phyloP scores from a whole-genome alignment of 768 basidiomycete genomes.

The Amanita pallidorosea region DNA sequence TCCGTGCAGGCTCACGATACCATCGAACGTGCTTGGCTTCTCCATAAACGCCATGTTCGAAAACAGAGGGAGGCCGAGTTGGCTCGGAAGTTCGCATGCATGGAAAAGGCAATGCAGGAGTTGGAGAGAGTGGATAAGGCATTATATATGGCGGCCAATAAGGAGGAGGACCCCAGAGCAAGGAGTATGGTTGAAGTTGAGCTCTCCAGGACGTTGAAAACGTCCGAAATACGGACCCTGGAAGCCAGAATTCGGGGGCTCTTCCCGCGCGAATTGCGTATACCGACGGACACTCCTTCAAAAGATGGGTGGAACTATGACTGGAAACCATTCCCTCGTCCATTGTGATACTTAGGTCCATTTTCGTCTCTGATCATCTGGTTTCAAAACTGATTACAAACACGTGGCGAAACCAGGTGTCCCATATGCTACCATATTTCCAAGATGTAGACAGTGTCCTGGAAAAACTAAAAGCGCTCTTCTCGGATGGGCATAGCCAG shows the following conservation, averaged over 20 bases:
- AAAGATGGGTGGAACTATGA: conserved; percentile 78
- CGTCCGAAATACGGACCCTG: conserved; percentile 54
- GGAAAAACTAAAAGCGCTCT: conserved; percentile 17
- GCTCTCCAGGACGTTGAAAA: conserved; percentile 49
- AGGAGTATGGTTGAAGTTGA: conserved; percentile 47
- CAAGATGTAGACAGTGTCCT: conserved; percentile 5
- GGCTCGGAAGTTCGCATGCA: conserved; percentile 67
- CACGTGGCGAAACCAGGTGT: background rate
- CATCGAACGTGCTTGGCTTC: conserved; percentile 82
- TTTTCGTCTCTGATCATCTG: background rate
- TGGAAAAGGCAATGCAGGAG: conserved; percentile 81
- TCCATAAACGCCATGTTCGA: conserved; percentile 68
- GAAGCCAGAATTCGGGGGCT: conserved; percentile 73
- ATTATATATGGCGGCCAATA: conserved; percentile 64
- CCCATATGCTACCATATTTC: background rate
- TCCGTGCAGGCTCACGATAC: conserved; percentile 86
- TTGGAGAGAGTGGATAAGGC: conserved; percentile 47
- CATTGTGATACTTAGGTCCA: conserved; percentile 23
- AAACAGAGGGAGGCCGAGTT: conserved; percentile 60
- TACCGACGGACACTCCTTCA: conserved; percentile 80
- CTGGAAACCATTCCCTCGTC: conserved; percentile 61
- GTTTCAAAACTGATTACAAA: background rate
- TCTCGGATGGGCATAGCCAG: conserved; percentile 16
- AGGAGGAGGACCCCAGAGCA: conserved; percentile 61
- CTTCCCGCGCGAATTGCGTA: conserved; percentile 79